A percentile compares a stretch with the other conserved stretches of the same genome.
Evolutionary conservation across 2,329 filamentous ascomycete genomes (phyloP).

Genomic region (Trichophyton mentagrophytes): DNA sequence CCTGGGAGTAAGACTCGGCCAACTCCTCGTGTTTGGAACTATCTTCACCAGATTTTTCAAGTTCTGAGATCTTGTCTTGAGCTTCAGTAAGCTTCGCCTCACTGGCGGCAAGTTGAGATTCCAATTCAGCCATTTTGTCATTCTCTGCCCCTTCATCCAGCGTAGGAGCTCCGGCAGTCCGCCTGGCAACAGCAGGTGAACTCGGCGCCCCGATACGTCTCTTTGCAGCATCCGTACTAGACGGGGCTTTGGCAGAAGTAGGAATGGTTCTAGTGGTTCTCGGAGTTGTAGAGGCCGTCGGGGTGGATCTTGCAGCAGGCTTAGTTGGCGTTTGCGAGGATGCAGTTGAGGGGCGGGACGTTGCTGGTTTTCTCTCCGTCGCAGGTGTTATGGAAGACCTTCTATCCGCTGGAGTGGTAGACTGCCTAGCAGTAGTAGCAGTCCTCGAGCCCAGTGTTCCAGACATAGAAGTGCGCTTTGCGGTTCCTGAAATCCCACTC

Average conservation of each 20-base stretch:
- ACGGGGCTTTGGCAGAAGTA: conserved; percentile 7
- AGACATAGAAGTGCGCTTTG: conserved; percentile 35
- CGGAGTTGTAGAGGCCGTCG: conserved; percentile 14
- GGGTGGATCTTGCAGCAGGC: conserved; percentile 17
- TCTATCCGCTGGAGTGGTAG: conserved; percentile 25
- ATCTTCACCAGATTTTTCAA: conserved; percentile 9
- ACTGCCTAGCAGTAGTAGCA: conserved; percentile 20
- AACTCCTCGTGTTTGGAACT: conserved; percentile 10
- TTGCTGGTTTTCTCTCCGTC: conserved; percentile 22
- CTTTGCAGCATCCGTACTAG: conserved; percentile 7
- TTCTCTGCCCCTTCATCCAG: conserved; percentile 7
- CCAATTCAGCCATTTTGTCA: conserved; percentile 12
- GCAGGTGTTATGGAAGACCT: conserved; percentile 27
- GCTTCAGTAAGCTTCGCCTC: conserved; percentile 13
- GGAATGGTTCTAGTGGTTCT: conserved; percentile 8
- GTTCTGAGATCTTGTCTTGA: conserved; percentile 9
- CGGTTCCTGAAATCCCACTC: conserved; percentile 28
- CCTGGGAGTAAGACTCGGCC: conserved; percentile 10
- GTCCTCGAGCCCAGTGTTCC: conserved; percentile 26
- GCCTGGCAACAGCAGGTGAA: conserved; percentile 14
- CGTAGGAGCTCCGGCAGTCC: conserved; percentile 10
- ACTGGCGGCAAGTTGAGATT: conserved; percentile 13
- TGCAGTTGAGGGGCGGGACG: conserved; percentile 18
- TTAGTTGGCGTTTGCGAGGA: conserved; percentile 24
- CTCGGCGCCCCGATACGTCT: not conserved